Evolutionary conservation across 306 rosid genomes (phyloP), one percentile per base, ranked within the genome.

Genomic region (Dryas alaskensis): DNA sequence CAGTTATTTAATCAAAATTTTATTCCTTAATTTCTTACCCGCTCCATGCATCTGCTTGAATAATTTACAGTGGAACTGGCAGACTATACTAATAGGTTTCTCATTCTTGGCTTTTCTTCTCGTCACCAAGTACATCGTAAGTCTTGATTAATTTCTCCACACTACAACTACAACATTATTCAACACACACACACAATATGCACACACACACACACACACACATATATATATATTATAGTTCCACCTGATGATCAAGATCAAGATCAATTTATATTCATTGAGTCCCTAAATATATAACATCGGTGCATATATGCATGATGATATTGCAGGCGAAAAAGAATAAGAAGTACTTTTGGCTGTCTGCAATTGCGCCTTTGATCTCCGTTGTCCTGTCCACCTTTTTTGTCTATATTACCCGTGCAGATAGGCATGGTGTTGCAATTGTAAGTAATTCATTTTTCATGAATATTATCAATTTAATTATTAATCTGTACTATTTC

Each of bases 61-160:
- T 12, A 70, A 17, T 44, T 42, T 73, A 50, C 96, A 94, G 98
- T 94, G 98, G 98, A 94, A 91, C 84, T 91, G 92, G 96, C 67
- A 84, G 79, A 91, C 98, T 16, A 83, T 89, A 70, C 67, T 83
- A 27, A 89, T 94, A 42, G 98, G 92, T 61, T 5, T 81, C 22
- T 43, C 94, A 69, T 89, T 88, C 80, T 79, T 94, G 87, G 77
- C 7, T 45, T 89, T 84, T 78, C 90, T 94, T 80, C 85, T 91
- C 10, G 0, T 72, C 47, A 22, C 92, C n/a, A 94, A 89, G 65
- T 78, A 87, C 61, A 84, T 91, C 11, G 98, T 91, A 84, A 79
- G 87, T 47, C 19, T 2, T 11, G 22, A 6, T 5, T 3, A 55
- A 55, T 19, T 31, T 31, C 37, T 31, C 37, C 37, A 31, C 37